Conservation (phyloP, 257 asterid species). For the Salvia splendens region DNA sequence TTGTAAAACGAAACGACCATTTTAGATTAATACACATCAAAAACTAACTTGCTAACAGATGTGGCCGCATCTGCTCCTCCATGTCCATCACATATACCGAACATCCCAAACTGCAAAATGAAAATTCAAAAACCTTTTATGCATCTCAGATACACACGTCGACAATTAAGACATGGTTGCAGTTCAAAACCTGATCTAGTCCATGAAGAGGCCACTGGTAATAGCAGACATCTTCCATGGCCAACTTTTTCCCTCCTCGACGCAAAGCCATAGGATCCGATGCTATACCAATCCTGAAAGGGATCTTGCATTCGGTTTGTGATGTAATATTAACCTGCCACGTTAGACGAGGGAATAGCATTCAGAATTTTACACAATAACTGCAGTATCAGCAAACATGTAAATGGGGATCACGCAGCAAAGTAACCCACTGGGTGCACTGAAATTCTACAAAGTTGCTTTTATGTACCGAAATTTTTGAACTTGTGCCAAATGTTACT, state of each 20-base stretch:
- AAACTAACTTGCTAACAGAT: conserved; percentile 89
- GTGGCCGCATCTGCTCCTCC: conserved; percentile 92
- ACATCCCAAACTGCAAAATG: conserved; percentile 76
- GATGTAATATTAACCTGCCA: conserved; percentile 66
- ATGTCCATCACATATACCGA: conserved; percentile 89
- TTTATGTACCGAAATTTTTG: conserved; percentile 62
- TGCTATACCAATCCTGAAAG: conserved; percentile 81
- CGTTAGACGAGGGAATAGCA: conserved; percentile 15
- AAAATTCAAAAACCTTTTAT: conserved; percentile 27
- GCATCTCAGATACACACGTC: conserved; percentile 21
- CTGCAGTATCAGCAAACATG: conserved; percentile 13
- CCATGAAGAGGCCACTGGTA: conserved; percentile 92
- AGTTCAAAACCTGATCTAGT: conserved; percentile 66
- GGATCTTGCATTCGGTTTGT: conserved; percentile 56
- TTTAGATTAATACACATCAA: conserved; percentile 32
- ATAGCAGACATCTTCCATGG: conserved; percentile 90
- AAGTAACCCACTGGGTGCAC: conserved; percentile 14
- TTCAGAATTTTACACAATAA: conserved; percentile 18
- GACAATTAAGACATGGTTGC: conserved; percentile 24
- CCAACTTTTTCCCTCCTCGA: conserved; percentile 78
- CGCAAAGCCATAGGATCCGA: conserved; percentile 89
- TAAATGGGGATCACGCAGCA: background rate
- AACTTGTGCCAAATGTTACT: conserved; percentile 79
- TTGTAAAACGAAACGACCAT: conserved; percentile 14
- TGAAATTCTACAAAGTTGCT: conserved; percentile 6